These are phyloP conservation scores for Excoecaria agallocha DNA, from an alignment of 345 rosid species.

Conservation along the genomic window DNA sequence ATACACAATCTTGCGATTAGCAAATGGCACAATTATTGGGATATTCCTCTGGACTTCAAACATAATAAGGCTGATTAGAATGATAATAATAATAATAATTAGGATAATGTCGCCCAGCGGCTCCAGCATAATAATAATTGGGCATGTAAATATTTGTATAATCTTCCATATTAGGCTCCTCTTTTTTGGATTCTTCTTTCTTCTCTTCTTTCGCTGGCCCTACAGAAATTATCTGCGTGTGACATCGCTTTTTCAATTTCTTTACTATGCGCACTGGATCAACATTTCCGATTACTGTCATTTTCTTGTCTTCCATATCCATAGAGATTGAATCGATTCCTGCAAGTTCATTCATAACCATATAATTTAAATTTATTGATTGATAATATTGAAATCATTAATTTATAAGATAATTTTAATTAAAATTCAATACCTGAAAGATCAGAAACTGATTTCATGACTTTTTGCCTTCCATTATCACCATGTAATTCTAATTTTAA, in stretches of 20 bases:
- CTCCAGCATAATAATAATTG: neutral
- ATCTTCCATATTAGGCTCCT: too few species aligned
- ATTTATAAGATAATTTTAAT: too few species aligned
- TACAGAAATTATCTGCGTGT: too few species aligned
- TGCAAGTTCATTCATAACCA: neutral
- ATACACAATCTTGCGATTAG: neutral
- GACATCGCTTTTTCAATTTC: constrained; percentile 35
- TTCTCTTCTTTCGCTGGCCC: too few species aligned
- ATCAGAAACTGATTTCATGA: too few species aligned
- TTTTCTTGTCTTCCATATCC: constrained; percentile 48
- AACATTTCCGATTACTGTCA: constrained; percentile 56
- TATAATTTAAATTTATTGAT: too few species aligned
- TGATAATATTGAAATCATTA: too few species aligned
- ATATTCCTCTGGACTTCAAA: neutral
- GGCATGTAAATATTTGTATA: constrained; percentile 6
- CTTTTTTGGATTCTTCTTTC: too few species aligned
- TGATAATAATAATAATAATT: neutral
- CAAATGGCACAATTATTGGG: neutral
- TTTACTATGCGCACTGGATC: constrained; percentile 39
- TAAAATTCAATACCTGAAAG: too few species aligned
- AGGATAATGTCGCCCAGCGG: neutral
- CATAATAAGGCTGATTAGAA: neutral
- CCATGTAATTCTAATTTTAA: too few species aligned
- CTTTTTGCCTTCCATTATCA: too few species aligned
- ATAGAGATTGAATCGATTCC: constrained; percentile 52